A percentile compares a stretch with the other conserved stretches of the same genome.
These are phyloP conservation scores for Talaromyces funiculosus DNA, from an alignment of 2,329 filamentous ascomycete species.

Conservation along the genomic window DNA sequence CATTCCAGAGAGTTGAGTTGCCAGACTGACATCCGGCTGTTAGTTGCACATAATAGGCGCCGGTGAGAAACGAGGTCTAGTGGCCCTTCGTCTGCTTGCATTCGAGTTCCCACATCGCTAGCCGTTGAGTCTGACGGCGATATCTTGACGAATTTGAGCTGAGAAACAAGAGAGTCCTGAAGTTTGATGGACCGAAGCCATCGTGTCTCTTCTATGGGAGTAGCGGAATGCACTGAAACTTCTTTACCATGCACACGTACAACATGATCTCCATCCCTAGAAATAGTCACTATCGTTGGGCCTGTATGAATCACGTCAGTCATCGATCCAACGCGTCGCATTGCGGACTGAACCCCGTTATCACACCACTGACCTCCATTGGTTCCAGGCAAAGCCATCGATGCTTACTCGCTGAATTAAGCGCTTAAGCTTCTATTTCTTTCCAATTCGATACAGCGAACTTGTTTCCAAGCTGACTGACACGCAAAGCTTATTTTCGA, in stretches of 20 bases:
- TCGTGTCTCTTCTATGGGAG: constrained; percentile 24
- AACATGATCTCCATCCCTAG: constrained; percentile 15
- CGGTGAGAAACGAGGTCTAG: constrained; percentile 20
- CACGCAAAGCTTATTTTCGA: no score
- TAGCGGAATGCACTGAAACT: constrained; percentile 28
- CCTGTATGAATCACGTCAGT: not conserved
- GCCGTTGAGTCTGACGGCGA: constrained; percentile 15
- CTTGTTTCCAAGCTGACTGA: no score
- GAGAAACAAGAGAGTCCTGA: constrained; percentile 23
- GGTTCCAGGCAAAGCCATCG: constrained; percentile 7
- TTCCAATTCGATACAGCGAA: no score
- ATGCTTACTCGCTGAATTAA: not conserved
- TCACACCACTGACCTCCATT: constrained; percentile 4
- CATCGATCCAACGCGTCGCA: not conserved
- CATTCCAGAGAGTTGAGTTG: constrained; percentile 32
- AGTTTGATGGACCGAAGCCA: constrained; percentile 28
- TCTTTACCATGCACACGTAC: constrained; percentile 22
- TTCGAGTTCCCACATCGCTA: not conserved
- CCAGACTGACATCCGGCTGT: constrained; percentile 32
- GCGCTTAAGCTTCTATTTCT: no score
- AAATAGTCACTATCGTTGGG: constrained; percentile 17
- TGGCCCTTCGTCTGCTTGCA: not conserved
- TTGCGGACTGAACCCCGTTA: not conserved
- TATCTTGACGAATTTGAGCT: constrained; percentile 29
- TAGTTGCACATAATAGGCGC: constrained; percentile 31